Conservation (phyloP, 164 flowering plant species). For the Macadamia integrifolia region DNA sequence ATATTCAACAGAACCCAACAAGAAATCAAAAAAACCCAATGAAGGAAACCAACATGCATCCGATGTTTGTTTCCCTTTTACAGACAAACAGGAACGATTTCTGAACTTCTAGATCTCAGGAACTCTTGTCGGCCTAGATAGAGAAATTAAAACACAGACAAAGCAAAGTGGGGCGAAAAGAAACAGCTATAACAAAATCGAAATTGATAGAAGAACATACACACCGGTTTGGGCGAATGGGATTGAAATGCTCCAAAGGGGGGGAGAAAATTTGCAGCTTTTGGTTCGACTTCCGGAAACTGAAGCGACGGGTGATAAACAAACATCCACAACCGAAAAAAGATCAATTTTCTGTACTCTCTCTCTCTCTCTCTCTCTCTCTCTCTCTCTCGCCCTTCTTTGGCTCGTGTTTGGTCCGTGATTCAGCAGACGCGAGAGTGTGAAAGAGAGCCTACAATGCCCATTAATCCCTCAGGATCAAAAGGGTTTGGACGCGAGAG, state of each 20-base stretch:
- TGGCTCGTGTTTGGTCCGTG: too few relatives aligned
- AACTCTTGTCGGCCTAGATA: background rate
- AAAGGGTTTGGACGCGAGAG: too few relatives aligned
- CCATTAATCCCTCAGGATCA: too few relatives aligned
- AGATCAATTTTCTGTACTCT: background rate
- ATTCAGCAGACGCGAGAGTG: too few relatives aligned
- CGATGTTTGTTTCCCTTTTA: background rate
- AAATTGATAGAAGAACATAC: background rate
- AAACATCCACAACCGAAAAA: background rate
- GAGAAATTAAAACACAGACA: background rate
- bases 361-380: too few relatives aligned
- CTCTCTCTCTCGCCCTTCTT: background rate
- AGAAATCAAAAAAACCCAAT: constrained; percentile 3
- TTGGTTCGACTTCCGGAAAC: background rate
- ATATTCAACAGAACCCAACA: constrained; percentile 1
- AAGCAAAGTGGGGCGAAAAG: background rate
- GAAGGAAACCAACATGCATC: background rate
- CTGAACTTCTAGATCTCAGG: background rate
- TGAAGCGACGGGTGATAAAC: background rate
- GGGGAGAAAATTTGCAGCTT: background rate
- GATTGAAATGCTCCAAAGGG: background rate
- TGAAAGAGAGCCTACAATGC: too few relatives aligned
- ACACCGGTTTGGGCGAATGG: background rate
- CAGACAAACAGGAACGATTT: background rate
- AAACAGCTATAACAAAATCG: background rate